Evolutionary conservation across 2,329 filamentous ascomycete species (phyloP), one percentile per base, ranked within the genome.

Genomic region (Penicillium glabrum): DNA sequence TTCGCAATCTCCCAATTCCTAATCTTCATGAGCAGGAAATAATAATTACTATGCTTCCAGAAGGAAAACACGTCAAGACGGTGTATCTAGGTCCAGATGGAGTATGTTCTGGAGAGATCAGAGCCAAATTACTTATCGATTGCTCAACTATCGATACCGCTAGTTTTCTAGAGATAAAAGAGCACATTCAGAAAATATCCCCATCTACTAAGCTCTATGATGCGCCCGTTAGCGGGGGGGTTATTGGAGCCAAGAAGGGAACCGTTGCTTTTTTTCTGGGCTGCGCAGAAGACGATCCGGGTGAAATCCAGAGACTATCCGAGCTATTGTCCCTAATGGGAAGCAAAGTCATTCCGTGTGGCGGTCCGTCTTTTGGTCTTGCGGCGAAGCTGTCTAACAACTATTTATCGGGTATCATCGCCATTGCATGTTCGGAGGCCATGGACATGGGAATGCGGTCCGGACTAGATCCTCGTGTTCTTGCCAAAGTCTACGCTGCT

Each of bases 301-400:
- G 11, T 35, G 79, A 82, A 54, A 60, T 83, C 11, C 59, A 71
- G 11, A 72, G 71, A 5, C 67, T 86, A 7, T 72, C 69, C n/a
- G 57, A 66, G 23, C 63, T 86, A 5, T 69, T 85, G 27, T 60
- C 71, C 14, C 69, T 79, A 43, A 85, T 86, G 81, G 84, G 83
- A 27, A 75, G 75, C 46, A 73, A 80, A 51, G 71, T 84, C 43
- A 81, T 86, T 48, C 74, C 82, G 3, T 86, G 84, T 61, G 84
- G 84, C 3, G 82, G 79, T 0, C 78, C 82, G 0, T 80, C 80
- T 0, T 74, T 85, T 0, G 83, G 84, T 0, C 77, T 87, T 3
- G 80, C 82, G 0, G 83, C 83, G 0, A 87, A 86, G 69, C 71
- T 86, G 6, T 83, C 79, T 53, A 87, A 87, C 65, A 87, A 87